Base-by-base conservation (phyloP, 2,329 filamentous ascomycete species). In the Anisogramma anomala region DNA sequence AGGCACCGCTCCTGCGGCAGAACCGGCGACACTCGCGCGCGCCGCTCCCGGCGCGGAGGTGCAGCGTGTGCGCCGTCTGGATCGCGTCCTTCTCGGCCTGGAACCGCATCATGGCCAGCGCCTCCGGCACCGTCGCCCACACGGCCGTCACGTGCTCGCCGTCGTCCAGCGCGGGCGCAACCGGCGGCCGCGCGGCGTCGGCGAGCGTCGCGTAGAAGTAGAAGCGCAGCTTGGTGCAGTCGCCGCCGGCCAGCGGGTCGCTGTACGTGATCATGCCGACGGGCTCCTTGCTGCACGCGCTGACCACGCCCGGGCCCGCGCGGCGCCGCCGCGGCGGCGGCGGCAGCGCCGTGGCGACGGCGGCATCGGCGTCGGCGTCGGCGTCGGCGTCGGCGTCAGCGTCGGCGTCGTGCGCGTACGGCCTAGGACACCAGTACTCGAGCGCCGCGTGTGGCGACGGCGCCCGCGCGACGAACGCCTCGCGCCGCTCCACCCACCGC, bases 161-260 rank as follows among this genome's bases (percentile, higher is more conserved):
- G 9, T 46, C 41, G 30, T 63, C 56, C 40, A 55, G 57, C 4
- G 55, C 58, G 11, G 47, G 50, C 6, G 36, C 39, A 20, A 52
- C 55, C 3, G 51, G 51, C 3, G 36, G 25, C 3, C 41, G 42
- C 1, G 50, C 50, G 7, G 58, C 59, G 43, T 57, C 53, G 0
- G 50, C 55, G 6, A 46, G 30, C 27, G 52, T 51, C 6, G 63
- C 64, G 2, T 59, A 60, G 39, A 56, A 67, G 52, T 58, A 66
- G 47, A 61, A 65, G 3, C 64, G 57, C 9, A 59, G 55, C 54
- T 66, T 67, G 38, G 11, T 9, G 30, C 14, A 4, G 15, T 6
- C 3, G 3, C 8, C 30, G 3, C 18, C 30, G 8, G 30, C 30
- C 14, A 54, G 50, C 8, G 57, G 52, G 42, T 65, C 63, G 1